A percentile compares a stretch with the other conserved stretches of the same genome.
Evolutionary conservation across 225 moss, liverwort and hornwort genomes (phyloP).

Genomic region (Rhytidiadelphus loreus): DNA sequence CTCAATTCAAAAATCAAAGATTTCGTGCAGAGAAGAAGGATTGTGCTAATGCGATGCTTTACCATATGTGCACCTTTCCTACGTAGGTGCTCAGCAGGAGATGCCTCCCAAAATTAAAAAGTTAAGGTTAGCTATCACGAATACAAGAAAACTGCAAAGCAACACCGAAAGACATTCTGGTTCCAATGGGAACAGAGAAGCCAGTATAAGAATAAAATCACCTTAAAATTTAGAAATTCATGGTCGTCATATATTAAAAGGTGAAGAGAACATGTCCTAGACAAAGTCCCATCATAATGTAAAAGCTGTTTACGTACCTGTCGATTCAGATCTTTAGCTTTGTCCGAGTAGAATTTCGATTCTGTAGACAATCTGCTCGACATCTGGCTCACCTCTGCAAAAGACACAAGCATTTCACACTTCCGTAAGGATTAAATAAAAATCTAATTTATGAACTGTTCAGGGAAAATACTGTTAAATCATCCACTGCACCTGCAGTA

Average conservation of each 20-base stretch:
- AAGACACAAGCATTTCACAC: not conserved
- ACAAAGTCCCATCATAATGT: not conserved
- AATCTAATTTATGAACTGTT: not conserved
- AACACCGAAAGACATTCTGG: not conserved
- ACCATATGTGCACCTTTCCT: not conserved
- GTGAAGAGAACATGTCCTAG: not conserved
- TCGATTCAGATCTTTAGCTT: slow-evolving; percentile 94
- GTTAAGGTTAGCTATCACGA: not conserved
- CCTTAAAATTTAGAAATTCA: not conserved
- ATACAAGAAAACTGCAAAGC: not conserved
- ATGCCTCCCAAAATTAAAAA: not conserved
- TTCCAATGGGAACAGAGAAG: not conserved
- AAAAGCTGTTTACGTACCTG: slow-evolving; percentile 42
- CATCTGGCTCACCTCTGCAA: slow-evolving; percentile 97
- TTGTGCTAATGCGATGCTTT: not conserved
- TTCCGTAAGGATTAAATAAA: not conserved
- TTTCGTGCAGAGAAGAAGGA: not conserved
- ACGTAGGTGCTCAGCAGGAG: not conserved
- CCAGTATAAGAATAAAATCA: not conserved
- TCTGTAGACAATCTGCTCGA: slow-evolving; percentile 82
- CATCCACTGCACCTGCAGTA: not conserved
- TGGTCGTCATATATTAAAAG: not conserved
- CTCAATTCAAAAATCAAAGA: slow-evolving; percentile 1
- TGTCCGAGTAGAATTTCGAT: slow-evolving; percentile 69
- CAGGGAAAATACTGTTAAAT: not conserved